Percentiles rank a stretch among this genome's conserved stretches.
Evolutionary conservation across 2,329 filamentous ascomycete genomes (phyloP).

Genomic region (Tympanopsis confertula): DNA sequence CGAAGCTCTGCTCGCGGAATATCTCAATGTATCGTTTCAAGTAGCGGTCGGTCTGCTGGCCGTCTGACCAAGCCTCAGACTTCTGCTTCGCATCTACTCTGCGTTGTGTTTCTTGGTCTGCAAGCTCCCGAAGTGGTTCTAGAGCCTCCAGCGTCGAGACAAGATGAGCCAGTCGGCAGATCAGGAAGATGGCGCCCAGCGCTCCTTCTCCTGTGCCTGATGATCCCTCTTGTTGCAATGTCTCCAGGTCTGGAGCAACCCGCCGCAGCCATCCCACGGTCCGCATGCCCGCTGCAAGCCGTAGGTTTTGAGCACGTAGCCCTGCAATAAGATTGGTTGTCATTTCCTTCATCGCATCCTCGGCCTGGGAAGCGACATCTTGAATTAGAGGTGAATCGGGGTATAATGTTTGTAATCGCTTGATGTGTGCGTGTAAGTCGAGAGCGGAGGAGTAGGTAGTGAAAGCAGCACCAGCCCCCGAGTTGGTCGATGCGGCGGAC

Average conservation of each 20-base stretch:
- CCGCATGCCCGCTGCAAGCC: constrained; percentile 79
- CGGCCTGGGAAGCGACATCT: constrained; percentile 65
- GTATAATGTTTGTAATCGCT: constrained; percentile 72
- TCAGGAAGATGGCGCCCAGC: constrained; percentile 73
- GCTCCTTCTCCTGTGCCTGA: constrained; percentile 43
- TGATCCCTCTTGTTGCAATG: constrained; percentile 13
- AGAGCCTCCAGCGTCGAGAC: constrained; percentile 71
- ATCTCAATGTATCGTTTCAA: constrained; percentile 94
- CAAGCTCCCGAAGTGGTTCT: constrained; percentile 74
- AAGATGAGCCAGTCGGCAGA: constrained; percentile 73
- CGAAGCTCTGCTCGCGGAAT: constrained; percentile 94
- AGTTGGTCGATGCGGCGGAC: constrained; percentile 37
- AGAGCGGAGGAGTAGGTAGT: constrained; percentile 80
- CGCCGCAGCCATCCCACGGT: constrained; percentile 85
- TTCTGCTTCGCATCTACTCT: constrained; percentile 23
- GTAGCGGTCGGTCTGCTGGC: constrained; percentile 88
- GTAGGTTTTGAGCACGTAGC: constrained; percentile 67
- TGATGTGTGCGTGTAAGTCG: constrained; percentile 88
- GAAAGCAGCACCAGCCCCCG: constrained; percentile 24
- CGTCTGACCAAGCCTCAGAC: constrained; percentile 45
- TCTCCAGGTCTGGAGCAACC: constrained; percentile 68
- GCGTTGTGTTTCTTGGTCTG: constrained; percentile 66
- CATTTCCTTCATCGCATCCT: constrained; percentile 80
- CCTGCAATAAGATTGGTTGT: constrained; percentile 71
- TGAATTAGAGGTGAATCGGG: constrained; percentile 65